phyloP scores from a whole-genome alignment of 2,329 filamentous ascomycete genomes.

The Clonostachys solani region DNA sequence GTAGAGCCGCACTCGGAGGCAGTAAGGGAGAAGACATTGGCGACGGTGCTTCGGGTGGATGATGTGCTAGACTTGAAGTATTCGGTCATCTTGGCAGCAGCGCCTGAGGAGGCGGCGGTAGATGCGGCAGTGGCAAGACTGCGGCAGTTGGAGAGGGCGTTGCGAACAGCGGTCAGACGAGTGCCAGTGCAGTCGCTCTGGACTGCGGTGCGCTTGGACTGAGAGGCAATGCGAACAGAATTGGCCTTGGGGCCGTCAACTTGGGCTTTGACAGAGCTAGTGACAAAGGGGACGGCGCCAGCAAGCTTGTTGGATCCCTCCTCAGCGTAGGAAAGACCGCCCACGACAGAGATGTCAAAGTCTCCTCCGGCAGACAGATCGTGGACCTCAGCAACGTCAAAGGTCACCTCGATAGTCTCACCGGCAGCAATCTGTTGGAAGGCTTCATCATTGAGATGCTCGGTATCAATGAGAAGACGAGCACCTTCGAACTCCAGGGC shows the following conservation, averaged over 20 bases:
- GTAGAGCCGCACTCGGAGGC: conserved; percentile 46
- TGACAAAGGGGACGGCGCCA: conserved; percentile 45
- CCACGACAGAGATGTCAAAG: conserved; percentile 47
- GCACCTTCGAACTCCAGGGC: conserved; percentile 44
- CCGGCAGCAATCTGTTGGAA: conserved; percentile 38
- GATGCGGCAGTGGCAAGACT: neutral
- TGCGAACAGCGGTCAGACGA: conserved; percentile 28
- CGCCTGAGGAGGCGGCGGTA: neutral
- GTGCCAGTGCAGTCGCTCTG: conserved; percentile 45
- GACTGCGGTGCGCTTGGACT: conserved; percentile 40
- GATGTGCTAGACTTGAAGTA: conserved; percentile 58
- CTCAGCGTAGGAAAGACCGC: conserved; percentile 47
- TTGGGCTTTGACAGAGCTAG: conserved; percentile 51
- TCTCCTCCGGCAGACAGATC: conserved; percentile 39
- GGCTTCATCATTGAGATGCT: conserved; percentile 32
- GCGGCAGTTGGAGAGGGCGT: conserved; percentile 46
- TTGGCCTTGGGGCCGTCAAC: conserved; percentile 51
- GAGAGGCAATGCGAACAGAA: conserved; percentile 36
- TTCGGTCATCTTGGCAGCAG: conserved; percentile 40
- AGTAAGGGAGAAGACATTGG: conserved; percentile 44
- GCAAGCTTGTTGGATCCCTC: conserved; percentile 41
- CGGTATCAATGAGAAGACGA: conserved; percentile 36
- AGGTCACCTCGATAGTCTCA: conserved; percentile 40
- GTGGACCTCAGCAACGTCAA: conserved; percentile 47
- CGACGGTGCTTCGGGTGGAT: conserved; percentile 41